A percentile compares a stretch with the other conserved stretches of the same genome.
These are phyloP conservation scores for Didymella pinodella DNA, from an alignment of 2,329 filamentous ascomycete species.

Conservation along the genomic window DNA sequence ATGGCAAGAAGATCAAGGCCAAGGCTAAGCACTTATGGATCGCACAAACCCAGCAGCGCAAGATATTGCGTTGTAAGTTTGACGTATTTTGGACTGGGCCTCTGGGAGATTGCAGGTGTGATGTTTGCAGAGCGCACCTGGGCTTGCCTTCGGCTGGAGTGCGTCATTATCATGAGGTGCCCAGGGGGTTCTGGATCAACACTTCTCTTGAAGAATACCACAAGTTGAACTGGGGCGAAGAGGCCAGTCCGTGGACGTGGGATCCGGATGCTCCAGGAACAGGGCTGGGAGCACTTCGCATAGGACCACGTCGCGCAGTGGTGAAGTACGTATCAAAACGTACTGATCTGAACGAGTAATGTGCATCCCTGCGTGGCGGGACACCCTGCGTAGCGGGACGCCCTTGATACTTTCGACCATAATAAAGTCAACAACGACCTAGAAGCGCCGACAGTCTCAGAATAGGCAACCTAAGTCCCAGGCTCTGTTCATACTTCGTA, in stretches of 20 bases:
- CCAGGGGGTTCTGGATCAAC: neutral
- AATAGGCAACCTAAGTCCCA: too few species aligned
- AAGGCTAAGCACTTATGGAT: neutral
- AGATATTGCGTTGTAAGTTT: neutral
- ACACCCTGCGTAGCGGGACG: too few species aligned
- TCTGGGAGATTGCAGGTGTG: neutral
- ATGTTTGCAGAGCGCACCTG: neutral
- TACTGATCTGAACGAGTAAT: neutral
- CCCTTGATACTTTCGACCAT: too few species aligned
- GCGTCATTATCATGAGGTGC: neutral
- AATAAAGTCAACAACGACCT: too few species aligned
- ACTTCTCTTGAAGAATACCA: neutral
- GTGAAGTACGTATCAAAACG: neutral
- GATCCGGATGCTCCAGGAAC: neutral
- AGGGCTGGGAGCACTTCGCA: neutral
- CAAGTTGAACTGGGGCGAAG: neutral
- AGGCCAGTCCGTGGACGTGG: neutral
- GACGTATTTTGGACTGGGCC: neutral
- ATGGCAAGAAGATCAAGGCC: neutral
- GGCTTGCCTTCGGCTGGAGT: neutral
- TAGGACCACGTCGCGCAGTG: neutral
- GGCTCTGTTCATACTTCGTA: too few species aligned
- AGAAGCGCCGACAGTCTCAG: too few species aligned
- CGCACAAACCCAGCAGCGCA: neutral
- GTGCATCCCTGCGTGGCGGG: too few species aligned